phyloP scores from a whole-genome alignment of 164 flowering plant genomes.

The Sedum album region DNA sequence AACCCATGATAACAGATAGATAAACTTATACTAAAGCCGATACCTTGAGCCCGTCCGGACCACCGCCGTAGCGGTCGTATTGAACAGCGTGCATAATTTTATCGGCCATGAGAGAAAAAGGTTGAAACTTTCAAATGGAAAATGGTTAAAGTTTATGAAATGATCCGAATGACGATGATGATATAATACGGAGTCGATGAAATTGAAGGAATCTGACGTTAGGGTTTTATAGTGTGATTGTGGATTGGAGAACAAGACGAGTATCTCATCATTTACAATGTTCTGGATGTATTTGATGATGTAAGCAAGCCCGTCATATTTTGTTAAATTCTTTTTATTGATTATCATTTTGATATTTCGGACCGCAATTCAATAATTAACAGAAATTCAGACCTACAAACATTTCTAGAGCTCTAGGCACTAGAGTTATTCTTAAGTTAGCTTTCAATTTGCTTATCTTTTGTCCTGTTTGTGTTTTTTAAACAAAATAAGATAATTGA shows the following conservation, averaged over 20 bases:
- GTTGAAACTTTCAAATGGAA: neutral
- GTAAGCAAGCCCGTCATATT: too few relatives aligned
- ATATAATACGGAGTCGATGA: neutral
- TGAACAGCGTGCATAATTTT: constrained; percentile 53
- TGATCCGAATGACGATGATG: neutral
- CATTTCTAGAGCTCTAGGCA: too few relatives aligned
- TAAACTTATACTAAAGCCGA: neutral
- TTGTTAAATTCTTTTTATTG: too few relatives aligned
- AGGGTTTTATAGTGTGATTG: neutral
- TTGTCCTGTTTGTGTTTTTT: too few relatives aligned
- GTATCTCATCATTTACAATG: neutral
- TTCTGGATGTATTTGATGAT: neutral
- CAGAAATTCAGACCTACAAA: too few relatives aligned
- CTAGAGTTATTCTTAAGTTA: too few relatives aligned
- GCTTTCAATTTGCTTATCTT: too few relatives aligned
- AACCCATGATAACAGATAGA: neutral
- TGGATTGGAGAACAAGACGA: neutral
- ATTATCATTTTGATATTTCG: too few relatives aligned
- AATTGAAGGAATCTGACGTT: neutral
- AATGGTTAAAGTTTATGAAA: neutral
- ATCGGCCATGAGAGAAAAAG: constrained; percentile 26
- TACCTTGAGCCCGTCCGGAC: constrained; percentile 57
- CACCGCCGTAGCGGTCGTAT: constrained; percentile 52
- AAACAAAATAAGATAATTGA: too few relatives aligned
- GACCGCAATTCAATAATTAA: too few relatives aligned